Conservation (phyloP, 345 rosid genomes). For the Rhodomyrtus tomentosa region DNA sequence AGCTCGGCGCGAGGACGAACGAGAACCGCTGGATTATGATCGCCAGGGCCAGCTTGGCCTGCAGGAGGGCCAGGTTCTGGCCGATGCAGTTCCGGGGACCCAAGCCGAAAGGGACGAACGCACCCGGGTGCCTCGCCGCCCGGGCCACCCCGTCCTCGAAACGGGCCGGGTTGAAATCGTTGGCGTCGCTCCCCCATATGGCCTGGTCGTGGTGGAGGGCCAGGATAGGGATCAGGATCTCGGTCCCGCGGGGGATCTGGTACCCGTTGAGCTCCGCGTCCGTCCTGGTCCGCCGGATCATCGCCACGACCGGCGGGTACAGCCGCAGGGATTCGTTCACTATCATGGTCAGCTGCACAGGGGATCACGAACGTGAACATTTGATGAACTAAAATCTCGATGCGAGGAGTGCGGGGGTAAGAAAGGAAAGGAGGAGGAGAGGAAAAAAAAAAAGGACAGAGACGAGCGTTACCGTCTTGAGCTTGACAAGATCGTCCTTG, state of each 20-base stretch:
- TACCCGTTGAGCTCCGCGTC: slow-evolving; percentile 73
- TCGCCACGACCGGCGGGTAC: slow-evolving; percentile 68
- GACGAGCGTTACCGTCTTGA: slow-evolving; percentile 44
- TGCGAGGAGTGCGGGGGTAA: background rate
- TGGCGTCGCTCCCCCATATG: slow-evolving; percentile 67
- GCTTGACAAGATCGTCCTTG: slow-evolving; percentile 61
- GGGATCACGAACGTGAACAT: background rate
- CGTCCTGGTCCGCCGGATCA: slow-evolving; percentile 44
- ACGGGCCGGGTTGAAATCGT: slow-evolving; percentile 69
- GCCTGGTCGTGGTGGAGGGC: slow-evolving; percentile 72
- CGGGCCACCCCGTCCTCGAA: slow-evolving; percentile 61
- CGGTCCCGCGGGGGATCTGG: slow-evolving; percentile 63
- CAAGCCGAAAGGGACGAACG: slow-evolving; percentile 65
- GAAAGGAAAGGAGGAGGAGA: background rate
- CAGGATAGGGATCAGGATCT: slow-evolving; percentile 52
- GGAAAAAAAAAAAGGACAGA: background rate
- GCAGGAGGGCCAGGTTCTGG: slow-evolving; percentile 68
- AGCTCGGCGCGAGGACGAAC: slow-evolving; percentile 49
- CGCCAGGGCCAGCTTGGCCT: slow-evolving; percentile 57
- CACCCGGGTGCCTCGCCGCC: slow-evolving; percentile 63
- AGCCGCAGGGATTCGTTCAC: slow-evolving; percentile 53
- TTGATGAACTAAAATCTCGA: background rate
- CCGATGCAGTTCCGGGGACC: slow-evolving; percentile 75
- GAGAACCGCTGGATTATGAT: slow-evolving; percentile 59
- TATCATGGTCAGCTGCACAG: slow-evolving; percentile 52